Evolutionary conservation across 2,329 filamentous ascomycete species (phyloP), one percentile per base, ranked within the genome.

Genomic region (Escovopsis sp.): DNA sequence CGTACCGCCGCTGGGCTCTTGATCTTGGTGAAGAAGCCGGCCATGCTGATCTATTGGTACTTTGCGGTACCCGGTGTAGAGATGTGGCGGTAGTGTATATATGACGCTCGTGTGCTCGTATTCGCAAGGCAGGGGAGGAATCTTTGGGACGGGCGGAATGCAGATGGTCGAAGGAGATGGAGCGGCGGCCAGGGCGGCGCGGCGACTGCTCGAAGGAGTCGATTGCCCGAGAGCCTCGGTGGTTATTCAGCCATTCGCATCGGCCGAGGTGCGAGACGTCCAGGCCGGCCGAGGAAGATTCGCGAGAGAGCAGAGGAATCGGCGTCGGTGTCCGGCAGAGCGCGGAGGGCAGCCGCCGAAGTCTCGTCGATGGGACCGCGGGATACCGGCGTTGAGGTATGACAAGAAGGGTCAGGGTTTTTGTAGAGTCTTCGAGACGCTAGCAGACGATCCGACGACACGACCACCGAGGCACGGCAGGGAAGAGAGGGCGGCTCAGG

Each of bases 21-120:
- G 50, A 74, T 65, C 53, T 71, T 76, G 46, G 62, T 70, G 42
- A 76, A 65, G 46, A 76, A 68, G 42, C 66, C 62, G 42, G 70
- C 61, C 70, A 76, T 76, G 44, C 39, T 48, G 9, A 9, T 25
- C 21, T 25, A 25, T 25, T 8, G 21, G n/a, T n/a, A n/a, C n/a
- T n/a, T n/a, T 25, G 21, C 21, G 21, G 11, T 25, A 2, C 42
- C 41, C 35, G 42, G 34, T n/a, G 11, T 31, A 21, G 23, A 11
- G 11, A 2, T 31, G 27, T 31, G 14, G 10, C 27, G 18, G 16
- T 31, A 27, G 14, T 30, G 17, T 16, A 27, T 26, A 8, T 33
- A 31, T 37, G 15, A 11, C 16, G 14, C 37, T 36, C 21, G 34
- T 32, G 34, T 33, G 33, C 21, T 34, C 35, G 37, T 25, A 8